A percentile compares a stretch with the other conserved stretches of the same genome.
Conservation (phyloP, 208 protist genomes). For the Wallacemonas sp. region DNA sequence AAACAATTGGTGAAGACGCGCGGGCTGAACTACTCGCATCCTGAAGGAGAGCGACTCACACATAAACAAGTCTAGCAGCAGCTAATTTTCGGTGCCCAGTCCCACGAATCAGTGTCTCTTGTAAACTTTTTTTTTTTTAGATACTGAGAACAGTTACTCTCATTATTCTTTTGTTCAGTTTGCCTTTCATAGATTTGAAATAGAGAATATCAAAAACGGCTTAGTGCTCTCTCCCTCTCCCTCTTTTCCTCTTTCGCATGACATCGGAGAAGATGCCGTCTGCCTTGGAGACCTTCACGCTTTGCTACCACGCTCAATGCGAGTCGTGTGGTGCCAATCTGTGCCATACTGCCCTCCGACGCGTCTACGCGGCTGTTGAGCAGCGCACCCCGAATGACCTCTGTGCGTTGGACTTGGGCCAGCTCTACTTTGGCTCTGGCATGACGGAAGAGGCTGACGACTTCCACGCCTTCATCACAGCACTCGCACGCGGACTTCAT, state of each 20-base stretch:
- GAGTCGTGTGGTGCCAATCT: not conserved
- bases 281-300: not conserved
- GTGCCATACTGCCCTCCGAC: not conserved
- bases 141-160: too few relatives aligned
- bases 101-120: too few relatives aligned
- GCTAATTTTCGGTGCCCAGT: too few relatives aligned
- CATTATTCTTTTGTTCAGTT: too few relatives aligned
- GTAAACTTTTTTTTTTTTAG: too few relatives aligned
- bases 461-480: conserved; percentile 1
- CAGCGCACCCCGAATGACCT: not conserved
- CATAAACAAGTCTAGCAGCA: too few relatives aligned
- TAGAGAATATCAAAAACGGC: too few relatives aligned
- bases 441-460: not conserved
- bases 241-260: not conserved
- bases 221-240: too few relatives aligned
- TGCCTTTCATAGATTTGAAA: too few relatives aligned
- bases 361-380: not conserved
- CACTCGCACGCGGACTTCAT: not conserved
- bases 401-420: not conserved
- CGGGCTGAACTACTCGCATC: not conserved
- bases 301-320: not conserved
- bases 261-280: not conserved
- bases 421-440: conserved; percentile 5
- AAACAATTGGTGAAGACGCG: not conserved
- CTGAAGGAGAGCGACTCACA: too few relatives aligned